phyloP scores from a whole-genome alignment of 305 asterid species.

The Ajuga reptans region DNA sequence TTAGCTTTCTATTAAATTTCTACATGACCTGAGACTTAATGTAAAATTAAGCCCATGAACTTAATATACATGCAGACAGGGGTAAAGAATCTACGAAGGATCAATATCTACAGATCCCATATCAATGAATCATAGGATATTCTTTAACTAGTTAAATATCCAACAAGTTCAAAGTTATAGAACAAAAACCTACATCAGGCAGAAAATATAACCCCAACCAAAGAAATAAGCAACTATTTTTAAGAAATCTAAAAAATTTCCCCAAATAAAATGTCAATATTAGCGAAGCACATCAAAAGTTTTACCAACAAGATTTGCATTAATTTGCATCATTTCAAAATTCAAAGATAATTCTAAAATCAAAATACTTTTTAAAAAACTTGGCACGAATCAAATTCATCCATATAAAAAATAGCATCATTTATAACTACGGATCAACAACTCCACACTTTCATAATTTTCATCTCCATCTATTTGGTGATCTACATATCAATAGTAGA shows the following conservation, averaged over 20 bases:
- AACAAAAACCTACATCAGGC: not conserved
- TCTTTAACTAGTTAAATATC: not conserved
- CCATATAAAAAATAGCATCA: not conserved
- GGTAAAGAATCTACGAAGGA: not conserved
- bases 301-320: not conserved
- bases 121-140: not conserved
- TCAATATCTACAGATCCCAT: not conserved
- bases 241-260: not conserved
- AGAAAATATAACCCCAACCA: not conserved
- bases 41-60: not conserved
- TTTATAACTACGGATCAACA: not conserved
- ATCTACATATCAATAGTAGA: slow-evolving; percentile 22
- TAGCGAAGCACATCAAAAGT: not conserved
- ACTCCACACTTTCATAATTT: not conserved
- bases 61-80: not conserved
- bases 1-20: not conserved
- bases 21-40: not conserved
- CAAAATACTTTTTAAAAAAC: not conserved
- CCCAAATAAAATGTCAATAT: not conserved
- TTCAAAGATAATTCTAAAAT: no score
- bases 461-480: not conserved
- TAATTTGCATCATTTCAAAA: slow-evolving; percentile 11
- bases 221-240: no score
- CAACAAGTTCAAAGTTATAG: not conserved
- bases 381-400: not conserved